phyloP scores from a whole-genome alignment of 352 stramenopile species.

The Phytophthora europaea region DNA sequence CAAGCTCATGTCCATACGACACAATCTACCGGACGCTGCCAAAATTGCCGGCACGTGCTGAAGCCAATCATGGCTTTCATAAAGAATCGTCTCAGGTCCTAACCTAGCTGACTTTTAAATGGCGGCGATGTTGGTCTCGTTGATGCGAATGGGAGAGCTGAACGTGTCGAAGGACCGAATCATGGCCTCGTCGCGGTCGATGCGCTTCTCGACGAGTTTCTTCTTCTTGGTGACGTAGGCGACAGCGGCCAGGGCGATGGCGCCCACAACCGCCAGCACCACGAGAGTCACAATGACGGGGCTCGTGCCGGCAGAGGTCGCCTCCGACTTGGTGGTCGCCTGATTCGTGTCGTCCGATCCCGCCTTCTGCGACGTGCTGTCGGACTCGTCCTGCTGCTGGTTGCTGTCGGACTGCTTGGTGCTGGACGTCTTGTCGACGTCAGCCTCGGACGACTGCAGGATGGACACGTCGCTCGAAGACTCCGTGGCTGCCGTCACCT shows the following conservation, averaged over 20 bases:
- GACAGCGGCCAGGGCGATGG: conserved; percentile 32
- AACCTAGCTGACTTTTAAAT: conserved; percentile 24
- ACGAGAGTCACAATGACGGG: conserved; percentile 35
- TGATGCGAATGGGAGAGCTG: conserved; percentile 37
- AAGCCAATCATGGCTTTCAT: not conserved
- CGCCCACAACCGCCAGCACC: conserved; percentile 33
- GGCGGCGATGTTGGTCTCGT: conserved; percentile 41
- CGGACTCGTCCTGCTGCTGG: conserved; percentile 11
- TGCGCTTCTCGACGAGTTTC: conserved; percentile 39
- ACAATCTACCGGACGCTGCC: conserved; percentile 10
- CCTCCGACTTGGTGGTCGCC: conserved; percentile 30
- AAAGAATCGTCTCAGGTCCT: not conserved
- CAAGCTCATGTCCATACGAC: conserved; percentile 7
- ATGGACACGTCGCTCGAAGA: conserved; percentile 39
- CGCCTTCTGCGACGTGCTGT: conserved; percentile 24
- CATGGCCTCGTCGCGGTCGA: conserved; percentile 34
- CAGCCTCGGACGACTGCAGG: conserved; percentile 39
- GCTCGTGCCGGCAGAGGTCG: conserved; percentile 22
- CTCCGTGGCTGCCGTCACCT: conserved; percentile 24
- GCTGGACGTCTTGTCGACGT: conserved; percentile 32
- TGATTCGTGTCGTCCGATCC: conserved; percentile 27
- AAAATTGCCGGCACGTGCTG: not conserved
- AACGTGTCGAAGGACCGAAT: conserved; percentile 40
- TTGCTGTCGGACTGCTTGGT: conserved; percentile 18
- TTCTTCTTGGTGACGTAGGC: conserved; percentile 41